These are phyloP conservation scores for Pichia phayaonensis DNA, from an alignment of 805 yeast genomes.

Conservation along the genomic window DNA sequence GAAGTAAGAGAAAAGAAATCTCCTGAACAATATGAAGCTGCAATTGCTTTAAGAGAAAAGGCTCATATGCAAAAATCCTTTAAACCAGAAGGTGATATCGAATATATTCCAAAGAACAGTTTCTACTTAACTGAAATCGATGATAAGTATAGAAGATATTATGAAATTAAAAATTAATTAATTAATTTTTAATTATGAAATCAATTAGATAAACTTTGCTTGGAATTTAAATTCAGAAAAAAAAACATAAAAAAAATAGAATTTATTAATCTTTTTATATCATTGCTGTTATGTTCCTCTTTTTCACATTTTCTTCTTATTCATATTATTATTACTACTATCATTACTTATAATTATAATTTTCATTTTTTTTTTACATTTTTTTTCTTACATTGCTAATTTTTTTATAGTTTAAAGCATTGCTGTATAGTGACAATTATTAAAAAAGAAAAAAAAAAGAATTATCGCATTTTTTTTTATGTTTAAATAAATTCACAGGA, in stretches of 20 bases:
- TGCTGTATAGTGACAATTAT: neutral
- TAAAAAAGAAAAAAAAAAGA: neutral
- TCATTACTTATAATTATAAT: neutral
- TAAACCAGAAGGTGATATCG: conserved; percentile 74
- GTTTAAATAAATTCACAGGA: neutral
- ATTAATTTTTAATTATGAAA: too few relatives aligned
- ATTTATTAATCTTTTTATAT: too few relatives aligned
- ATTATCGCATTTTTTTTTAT: neutral
- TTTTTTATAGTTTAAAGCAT: neutral
- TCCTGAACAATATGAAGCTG: conserved; percentile 77
- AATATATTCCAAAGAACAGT: conserved; percentile 62
- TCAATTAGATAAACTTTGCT: neutral
- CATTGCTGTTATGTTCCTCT: too few relatives aligned
- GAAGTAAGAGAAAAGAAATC: conserved; percentile 55
- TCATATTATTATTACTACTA: too few relatives aligned
- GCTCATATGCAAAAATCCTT: conserved; percentile 76
- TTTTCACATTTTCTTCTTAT: too few relatives aligned
- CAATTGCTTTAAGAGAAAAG: conserved; percentile 79
- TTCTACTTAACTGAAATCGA: conserved; percentile 80
- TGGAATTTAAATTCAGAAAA: neutral
- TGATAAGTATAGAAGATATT: conserved; percentile 81
- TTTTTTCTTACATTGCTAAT: neutral
- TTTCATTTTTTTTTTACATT: neutral
- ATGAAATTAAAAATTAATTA: conserved; percentile 57
- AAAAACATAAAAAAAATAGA: neutral